Conservation (phyloP, 2,329 filamentous ascomycete genomes). For the Colletotrichum zoysiae region DNA sequence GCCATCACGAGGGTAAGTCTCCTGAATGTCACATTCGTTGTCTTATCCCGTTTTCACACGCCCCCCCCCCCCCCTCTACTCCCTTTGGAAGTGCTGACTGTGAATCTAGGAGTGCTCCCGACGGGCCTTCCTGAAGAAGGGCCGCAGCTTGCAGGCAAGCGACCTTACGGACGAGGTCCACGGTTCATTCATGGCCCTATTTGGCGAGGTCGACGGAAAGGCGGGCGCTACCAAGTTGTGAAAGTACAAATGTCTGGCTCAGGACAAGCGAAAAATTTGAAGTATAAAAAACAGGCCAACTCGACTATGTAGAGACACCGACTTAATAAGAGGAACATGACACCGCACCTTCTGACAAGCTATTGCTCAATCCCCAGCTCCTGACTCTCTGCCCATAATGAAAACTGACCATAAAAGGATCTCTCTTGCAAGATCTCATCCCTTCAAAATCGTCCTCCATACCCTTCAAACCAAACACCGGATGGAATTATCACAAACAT, state of each 20-base stretch:
- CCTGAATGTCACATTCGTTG: not conserved
- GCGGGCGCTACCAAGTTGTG: slow-evolving; percentile 53
- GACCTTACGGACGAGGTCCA: slow-evolving; percentile 94
- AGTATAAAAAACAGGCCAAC: not conserved
- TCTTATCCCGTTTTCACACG: not conserved
- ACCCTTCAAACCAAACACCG: too few relatives aligned
- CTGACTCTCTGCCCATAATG: too few relatives aligned
- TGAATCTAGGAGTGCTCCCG: slow-evolving; percentile 79
- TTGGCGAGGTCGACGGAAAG: slow-evolving; percentile 75
- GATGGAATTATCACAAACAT: too few relatives aligned
- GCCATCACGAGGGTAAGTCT: slow-evolving; percentile 81
- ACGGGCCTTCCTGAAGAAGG: slow-evolving; percentile 86
- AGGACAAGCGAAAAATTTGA: not conserved
- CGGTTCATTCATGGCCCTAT: slow-evolving; percentile 80
- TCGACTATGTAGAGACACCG: not conserved
- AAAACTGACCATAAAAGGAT: too few relatives aligned
- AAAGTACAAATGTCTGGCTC: not conserved
- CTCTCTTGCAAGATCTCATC: too few relatives aligned
- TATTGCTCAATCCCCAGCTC: too few relatives aligned
- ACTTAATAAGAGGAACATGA: not conserved
- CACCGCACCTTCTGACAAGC: too few relatives aligned
- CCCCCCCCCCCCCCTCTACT: too few relatives aligned
- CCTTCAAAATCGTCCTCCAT: too few relatives aligned
- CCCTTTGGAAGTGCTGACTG: slow-evolving; percentile 39
- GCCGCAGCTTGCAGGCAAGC: slow-evolving; percentile 89